phyloP scores from a whole-genome alignment of 2,329 filamentous ascomycete genomes.

The Aspergillus persii region DNA sequence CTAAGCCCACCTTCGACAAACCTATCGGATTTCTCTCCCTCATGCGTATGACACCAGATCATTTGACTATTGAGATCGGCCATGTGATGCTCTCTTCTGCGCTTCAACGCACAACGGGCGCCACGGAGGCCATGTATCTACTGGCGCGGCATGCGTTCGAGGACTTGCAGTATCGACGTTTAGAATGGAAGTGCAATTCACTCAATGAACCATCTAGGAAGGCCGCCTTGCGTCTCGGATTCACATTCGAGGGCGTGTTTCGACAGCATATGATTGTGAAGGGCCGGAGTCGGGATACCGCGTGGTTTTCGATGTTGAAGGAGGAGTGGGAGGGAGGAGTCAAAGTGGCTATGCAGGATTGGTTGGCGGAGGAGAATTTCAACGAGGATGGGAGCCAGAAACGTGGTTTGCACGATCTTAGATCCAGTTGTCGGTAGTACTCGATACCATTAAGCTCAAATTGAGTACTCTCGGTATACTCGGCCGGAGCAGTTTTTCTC shows the following conservation, averaged over 20 bases:
- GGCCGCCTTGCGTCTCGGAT: slow-evolving; percentile 59
- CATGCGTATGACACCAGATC: background rate
- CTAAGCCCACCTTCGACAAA: background rate
- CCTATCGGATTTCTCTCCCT: background rate
- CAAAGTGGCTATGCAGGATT: slow-evolving; percentile 51
- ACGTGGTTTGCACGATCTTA: too few relatives aligned
- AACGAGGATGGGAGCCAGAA: slow-evolving; percentile 53
- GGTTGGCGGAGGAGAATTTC: slow-evolving; percentile 59
- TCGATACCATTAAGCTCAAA: too few relatives aligned
- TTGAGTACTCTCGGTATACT: too few relatives aligned
- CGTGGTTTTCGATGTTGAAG: slow-evolving; percentile 59
- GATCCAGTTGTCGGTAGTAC: too few relatives aligned
- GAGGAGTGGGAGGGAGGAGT: slow-evolving; percentile 62
- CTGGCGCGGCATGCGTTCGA: slow-evolving; percentile 55
- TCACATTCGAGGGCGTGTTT: slow-evolving; percentile 59
- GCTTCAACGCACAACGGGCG: background rate
- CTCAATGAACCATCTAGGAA: slow-evolving; percentile 55
- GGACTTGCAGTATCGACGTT: slow-evolving; percentile 53
- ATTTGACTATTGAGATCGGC: background rate
- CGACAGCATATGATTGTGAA: slow-evolving; percentile 61
- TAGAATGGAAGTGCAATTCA: slow-evolving; percentile 64
- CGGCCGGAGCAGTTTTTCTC: too few relatives aligned
- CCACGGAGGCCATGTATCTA: background rate
- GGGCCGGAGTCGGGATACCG: slow-evolving; percentile 57
- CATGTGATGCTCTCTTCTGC: background rate